Percentiles rank a stretch among this genome's conserved stretches.
Conservation (phyloP, 192 early-diverging fungal genomes). For the Radiomyces spectabilis region DNA sequence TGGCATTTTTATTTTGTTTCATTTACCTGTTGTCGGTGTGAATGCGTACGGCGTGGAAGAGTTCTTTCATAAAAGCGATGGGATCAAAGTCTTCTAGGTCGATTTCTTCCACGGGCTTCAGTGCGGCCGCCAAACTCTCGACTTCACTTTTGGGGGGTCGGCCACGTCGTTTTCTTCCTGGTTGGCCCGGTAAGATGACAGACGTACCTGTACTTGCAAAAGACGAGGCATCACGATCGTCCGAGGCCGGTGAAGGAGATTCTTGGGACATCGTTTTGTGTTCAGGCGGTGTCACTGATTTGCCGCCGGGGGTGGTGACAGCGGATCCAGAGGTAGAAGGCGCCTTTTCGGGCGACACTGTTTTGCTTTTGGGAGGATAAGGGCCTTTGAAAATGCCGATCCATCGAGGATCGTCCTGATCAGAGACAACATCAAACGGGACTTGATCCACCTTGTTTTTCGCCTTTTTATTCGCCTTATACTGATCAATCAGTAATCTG, state of each 20-base stretch:
- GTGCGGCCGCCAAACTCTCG: not conserved
- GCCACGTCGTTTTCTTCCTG: constrained; percentile 8
- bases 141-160: constrained; percentile 24
- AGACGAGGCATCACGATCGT: no score
- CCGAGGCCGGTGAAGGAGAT: no score
- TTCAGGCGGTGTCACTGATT: no score
- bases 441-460: constrained; percentile 72
- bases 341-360: not conserved
- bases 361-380: not conserved
- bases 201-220: no score
- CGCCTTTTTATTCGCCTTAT: constrained; percentile 66
- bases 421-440: constrained; percentile 73
- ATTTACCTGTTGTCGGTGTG: constrained; percentile 42
- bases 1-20: not conserved
- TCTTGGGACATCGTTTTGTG: no score
- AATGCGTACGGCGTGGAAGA: constrained; percentile 32
- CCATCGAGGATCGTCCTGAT: constrained; percentile 36
- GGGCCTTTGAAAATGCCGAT: constrained; percentile 13
- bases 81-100: constrained; percentile 12
- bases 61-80: constrained; percentile 23
- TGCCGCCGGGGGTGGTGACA: not conserved
- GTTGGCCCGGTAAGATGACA: no score
- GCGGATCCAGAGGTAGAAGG: not conserved
- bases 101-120: constrained; percentile 9
- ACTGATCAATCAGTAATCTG: constrained; percentile 65